Percentiles rank a stretch among this genome's conserved stretches.
These are phyloP conservation scores for Casuarina equisetifolia DNA, from an alignment of 306 rosid genomes.

Conservation along the genomic window DNA sequence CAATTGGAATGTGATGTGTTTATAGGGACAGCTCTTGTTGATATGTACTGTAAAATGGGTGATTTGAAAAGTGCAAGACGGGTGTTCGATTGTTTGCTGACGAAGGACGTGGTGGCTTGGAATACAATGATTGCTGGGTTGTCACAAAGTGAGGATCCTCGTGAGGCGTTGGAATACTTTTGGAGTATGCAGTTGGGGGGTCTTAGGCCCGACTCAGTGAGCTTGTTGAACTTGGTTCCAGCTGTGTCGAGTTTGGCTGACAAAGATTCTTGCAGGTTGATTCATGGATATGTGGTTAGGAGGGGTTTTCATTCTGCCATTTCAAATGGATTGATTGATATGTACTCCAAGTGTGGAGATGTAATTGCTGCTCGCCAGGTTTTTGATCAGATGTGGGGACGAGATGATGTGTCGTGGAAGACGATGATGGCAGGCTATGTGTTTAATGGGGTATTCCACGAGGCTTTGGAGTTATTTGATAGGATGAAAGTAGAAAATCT, in stretches of 20 bases:
- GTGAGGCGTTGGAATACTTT: conserved; percentile 44
- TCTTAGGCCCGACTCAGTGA: conserved; percentile 47
- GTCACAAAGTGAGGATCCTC: conserved; percentile 50
- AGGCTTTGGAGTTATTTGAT: conserved; percentile 57
- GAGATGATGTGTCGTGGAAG: conserved; percentile 60
- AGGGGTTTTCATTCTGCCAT: conserved; percentile 38
- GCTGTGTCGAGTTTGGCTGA: conserved; percentile 56
- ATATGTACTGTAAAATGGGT: conserved; percentile 67
- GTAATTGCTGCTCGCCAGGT: conserved; percentile 38
- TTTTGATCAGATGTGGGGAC: conserved; percentile 41
- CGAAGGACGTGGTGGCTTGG: conserved; percentile 56
- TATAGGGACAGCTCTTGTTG: conserved; percentile 63
- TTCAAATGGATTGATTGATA: conserved; percentile 64
- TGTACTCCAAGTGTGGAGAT: conserved; percentile 67
- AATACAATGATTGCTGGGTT: conserved; percentile 67
- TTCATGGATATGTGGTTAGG: conserved; percentile 61
- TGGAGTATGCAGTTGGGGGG: conserved; percentile 46
- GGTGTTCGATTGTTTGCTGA: conserved; percentile 56
- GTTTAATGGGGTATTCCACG: conserved; percentile 41
- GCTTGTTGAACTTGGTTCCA: conserved; percentile 67
- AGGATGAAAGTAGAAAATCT: conserved; percentile 30
- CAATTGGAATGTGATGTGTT: conserved; percentile 50
- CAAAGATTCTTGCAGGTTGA: conserved; percentile 50
- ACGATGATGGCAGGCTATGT: conserved; percentile 68
- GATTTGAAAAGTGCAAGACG: conserved; percentile 44